Percentiles rank a stretch among this genome's conserved stretches.
Conservation (phyloP, 192 early-diverging fungal species). For the Phlyctochytrium planicorne region DNA sequence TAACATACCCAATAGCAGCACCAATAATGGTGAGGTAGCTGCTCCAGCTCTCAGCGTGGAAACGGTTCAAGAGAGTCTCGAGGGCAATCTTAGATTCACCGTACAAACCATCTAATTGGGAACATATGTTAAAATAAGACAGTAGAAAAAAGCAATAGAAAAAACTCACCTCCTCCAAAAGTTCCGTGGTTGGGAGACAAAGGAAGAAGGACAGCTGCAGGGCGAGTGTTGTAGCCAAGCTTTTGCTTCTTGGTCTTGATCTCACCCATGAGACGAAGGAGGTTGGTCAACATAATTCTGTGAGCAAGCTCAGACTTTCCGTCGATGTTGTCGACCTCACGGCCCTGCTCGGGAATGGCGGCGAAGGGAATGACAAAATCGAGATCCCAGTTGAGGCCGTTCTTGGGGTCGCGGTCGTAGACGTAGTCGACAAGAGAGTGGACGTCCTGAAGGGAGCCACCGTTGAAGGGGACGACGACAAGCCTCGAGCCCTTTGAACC, state of each 20-base stretch:
- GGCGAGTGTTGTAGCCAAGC: conserved; percentile 76
- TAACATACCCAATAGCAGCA: conserved; percentile 77
- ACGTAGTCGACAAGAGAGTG: conserved; percentile 82
- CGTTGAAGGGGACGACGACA: conserved; percentile 93
- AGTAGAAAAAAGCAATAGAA: conserved; percentile 12
- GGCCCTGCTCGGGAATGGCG: conserved; percentile 85
- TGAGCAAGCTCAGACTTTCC: conserved; percentile 89
- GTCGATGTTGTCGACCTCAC: conserved; percentile 81
- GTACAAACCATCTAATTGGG: conserved; percentile 76
- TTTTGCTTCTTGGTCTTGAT: conserved; percentile 81
- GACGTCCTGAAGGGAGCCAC: conserved; percentile 83
- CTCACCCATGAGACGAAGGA: conserved; percentile 80
- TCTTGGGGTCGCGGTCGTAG: conserved; percentile 70
- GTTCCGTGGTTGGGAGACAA: conserved; percentile 96
- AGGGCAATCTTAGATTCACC: conserved; percentile 91
- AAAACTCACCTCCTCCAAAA: conserved; percentile 65
- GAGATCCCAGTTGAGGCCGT: conserved; percentile 87
- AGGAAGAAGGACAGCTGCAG: conserved; percentile 84
- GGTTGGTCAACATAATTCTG: conserved; percentile 92
- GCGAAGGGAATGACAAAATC: conserved; percentile 96
- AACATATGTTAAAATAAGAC: conserved; percentile 1
- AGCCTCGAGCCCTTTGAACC: conserved; percentile 85
- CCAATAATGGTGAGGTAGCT: conserved; percentile 84
- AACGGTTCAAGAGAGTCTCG: conserved; percentile 89
- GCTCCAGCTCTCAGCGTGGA: conserved; percentile 87